phyloP scores from a whole-genome alignment of 257 asterid species.

The Scutellaria minor region DNA sequence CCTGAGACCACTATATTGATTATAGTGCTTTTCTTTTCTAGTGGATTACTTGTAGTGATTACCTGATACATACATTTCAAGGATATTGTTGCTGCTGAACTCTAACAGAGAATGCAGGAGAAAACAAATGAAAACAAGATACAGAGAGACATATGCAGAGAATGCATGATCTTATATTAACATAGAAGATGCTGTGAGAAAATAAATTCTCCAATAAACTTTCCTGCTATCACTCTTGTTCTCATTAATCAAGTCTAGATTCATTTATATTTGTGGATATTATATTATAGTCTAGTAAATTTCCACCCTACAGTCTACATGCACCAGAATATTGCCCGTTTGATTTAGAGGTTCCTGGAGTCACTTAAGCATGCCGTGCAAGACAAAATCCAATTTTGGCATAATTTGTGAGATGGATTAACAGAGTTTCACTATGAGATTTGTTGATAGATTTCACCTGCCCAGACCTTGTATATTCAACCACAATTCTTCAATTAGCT shows the following conservation, averaged over 20 bases:
- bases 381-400: neutral
- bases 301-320: neutral
- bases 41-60: constrained; percentile 3
- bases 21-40: neutral
- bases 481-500: no score
- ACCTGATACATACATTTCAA: neutral
- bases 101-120: neutral
- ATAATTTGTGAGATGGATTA: neutral
- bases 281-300: neutral
- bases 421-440: neutral
- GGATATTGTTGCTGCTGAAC: neutral
- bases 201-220: neutral
- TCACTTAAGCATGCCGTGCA: neutral
- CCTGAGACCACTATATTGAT: constrained; percentile 1
- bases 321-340: neutral
- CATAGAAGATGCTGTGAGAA: neutral
- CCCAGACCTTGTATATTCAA: no score
- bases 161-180: neutral
- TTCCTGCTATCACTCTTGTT: neutral
- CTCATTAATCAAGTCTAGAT: neutral
- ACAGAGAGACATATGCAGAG: neutral
- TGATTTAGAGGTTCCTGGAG: neutral
- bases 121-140: constrained; percentile 2
- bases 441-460: neutral
- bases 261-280: neutral